Base-by-base conservation (phyloP, 768 basidiomycete genomes). In the Suillus occidentalis region DNA sequence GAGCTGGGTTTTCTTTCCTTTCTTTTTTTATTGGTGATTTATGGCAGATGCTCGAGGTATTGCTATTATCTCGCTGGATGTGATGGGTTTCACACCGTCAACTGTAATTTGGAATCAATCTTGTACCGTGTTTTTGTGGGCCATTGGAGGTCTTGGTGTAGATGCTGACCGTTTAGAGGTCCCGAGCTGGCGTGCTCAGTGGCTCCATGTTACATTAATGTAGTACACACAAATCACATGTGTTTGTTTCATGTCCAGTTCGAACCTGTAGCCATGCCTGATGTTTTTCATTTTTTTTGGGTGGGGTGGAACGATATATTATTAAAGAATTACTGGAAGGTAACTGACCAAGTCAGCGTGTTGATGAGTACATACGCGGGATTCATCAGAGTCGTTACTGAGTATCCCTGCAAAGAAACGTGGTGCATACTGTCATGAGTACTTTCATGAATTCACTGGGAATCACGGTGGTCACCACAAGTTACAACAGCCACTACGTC, bases 1-100 rank as follows among this genome's bases (percentile, higher is more conserved):
- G 66, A 67, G 69, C 72, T 67, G 69, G 31, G 20, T 18, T 61
- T 64, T 18, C 40, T 63, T 62, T 63, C 13, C n/a, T 25, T 62
- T 42, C 16, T 22, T 62, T 28, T 34, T 40, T 49, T 45, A 61
- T 61, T 18, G 6, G 20, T 47, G 60, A 45, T 63, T 60, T 36
- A 63, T 63, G 28, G 6, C 20, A 31, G 25, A 40, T 55, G 34
- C 34, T 28, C 18, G 18, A 31, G 3, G 18, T 42, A 18, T 31
- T 59, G 40, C 58, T 43, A 31, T 28, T 42, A 42, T 31, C 31
- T 59, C 58, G 28, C 58, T 59, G 31, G 58, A 59, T 20, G 58
- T 31, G 58, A 59, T 31, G 28, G 10, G 10, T 31, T 31, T 42
- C 18, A 59, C 40, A 40, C 28, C 7, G 40, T 42, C 25, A 2